Conservation (phyloP, 768 basidiomycete species). For the Gymnopilus junonius region DNA sequence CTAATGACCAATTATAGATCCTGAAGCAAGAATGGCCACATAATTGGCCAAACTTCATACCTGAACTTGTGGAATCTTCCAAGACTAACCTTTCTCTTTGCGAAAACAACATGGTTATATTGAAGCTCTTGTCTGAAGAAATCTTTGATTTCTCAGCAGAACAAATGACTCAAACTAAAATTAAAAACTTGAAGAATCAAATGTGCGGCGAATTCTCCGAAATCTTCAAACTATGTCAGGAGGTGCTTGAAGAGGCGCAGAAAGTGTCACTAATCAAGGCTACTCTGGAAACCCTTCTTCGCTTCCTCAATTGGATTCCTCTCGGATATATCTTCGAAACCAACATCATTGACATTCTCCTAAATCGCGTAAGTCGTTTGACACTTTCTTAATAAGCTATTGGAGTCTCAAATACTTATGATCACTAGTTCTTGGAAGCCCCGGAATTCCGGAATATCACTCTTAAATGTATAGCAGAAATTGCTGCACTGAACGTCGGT, state of each 20-base stretch:
- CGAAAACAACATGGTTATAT: constrained; percentile 99
- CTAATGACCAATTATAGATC: constrained; percentile 59
- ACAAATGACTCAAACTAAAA: constrained; percentile 97
- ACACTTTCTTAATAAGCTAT: neutral
- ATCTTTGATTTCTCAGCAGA: constrained; percentile 99
- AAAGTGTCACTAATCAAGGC: constrained; percentile 94
- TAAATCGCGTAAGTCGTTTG: constrained; percentile 75
- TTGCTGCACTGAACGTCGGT: constrained; percentile 91
- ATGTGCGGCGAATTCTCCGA: constrained; percentile 98
- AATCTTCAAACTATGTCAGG: constrained; percentile 96
- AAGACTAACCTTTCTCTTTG: constrained; percentile 95
- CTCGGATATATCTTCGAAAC: constrained; percentile 99
- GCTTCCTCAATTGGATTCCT: constrained; percentile 99
- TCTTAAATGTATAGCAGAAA: constrained; percentile 95
- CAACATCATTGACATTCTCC: constrained; percentile 90
- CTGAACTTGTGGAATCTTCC: constrained; percentile 95
- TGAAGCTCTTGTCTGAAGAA: constrained; percentile 96
- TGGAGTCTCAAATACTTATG: constrained; percentile 10
- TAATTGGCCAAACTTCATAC: constrained; percentile 98
- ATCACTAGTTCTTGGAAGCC: constrained; percentile 86
- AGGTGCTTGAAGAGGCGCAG: constrained; percentile 96
- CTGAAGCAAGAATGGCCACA: constrained; percentile 99
- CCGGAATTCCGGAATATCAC: constrained; percentile 98
- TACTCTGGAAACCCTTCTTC: constrained; percentile 91
- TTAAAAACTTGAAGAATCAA: constrained; percentile 95